A percentile compares a stretch with the other conserved stretches of the same genome.
phyloP scores from a whole-genome alignment of 345 rosid genomes.

The Arabidopsis suecica region DNA sequence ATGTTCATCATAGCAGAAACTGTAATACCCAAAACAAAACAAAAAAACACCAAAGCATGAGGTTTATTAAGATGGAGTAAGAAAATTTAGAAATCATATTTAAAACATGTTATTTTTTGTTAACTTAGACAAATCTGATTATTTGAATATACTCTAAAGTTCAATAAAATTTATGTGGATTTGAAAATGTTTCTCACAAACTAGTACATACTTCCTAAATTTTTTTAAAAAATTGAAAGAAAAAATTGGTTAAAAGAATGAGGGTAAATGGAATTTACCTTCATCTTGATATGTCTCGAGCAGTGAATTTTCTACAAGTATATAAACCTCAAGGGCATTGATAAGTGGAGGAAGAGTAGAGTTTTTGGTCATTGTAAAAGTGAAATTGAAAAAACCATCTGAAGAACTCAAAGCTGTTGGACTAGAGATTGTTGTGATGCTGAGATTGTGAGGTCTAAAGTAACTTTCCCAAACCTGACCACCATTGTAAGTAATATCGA shows the following conservation, averaged over 20 bases:
- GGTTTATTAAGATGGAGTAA: background rate
- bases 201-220: background rate
- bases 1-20: conserved; percentile 56
- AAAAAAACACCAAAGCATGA: background rate
- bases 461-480: conserved; percentile 27
- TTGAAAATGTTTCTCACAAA: background rate
- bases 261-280: conserved; percentile 36
- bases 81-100: background rate
- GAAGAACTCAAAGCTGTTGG: conserved; percentile 24
- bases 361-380: conserved; percentile 30
- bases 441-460: conserved; percentile 39
- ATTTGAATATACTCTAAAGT: background rate
- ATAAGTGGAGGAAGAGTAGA: conserved; percentile 52
- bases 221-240: background rate
- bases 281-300: conserved; percentile 44
- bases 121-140: too few species aligned
- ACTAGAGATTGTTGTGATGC: conserved; percentile 41
- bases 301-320: conserved; percentile 35
- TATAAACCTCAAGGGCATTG: conserved; percentile 49
- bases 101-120: background rate
- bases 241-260: background rate
- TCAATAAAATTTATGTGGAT: background rate
- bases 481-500: conserved; percentile 44
- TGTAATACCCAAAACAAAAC: background rate
- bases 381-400: conserved; percentile 29